These are phyloP conservation scores for Schoenoplectus tabernaemontani DNA, from an alignment of 202 grass and related monocot species.

Conservation along the genomic window DNA sequence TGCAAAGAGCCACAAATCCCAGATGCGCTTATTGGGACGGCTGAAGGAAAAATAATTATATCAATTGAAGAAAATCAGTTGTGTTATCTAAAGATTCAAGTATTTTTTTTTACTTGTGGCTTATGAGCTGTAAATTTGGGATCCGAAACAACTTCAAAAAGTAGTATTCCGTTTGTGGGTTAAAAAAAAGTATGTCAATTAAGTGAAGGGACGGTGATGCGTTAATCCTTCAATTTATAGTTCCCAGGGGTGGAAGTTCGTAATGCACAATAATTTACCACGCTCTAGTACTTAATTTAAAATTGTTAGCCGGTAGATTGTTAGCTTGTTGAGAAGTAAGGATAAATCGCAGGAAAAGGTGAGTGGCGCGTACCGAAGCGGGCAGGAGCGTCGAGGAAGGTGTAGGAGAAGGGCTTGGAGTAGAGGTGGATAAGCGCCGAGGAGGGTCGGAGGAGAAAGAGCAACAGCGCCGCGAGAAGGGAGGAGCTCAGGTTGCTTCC, in stretches of 20 bases:
- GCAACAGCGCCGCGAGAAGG: background rate
- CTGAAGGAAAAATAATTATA: conserved; percentile 21
- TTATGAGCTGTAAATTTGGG: background rate
- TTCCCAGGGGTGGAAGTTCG: background rate
- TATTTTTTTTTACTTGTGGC: background rate
- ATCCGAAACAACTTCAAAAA: background rate
- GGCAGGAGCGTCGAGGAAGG: conserved; percentile 58
- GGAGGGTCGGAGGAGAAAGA: conserved; percentile 30
- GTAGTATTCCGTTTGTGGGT: background rate
- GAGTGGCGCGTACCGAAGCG: conserved; percentile 33
- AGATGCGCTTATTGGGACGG: conserved; percentile 39
- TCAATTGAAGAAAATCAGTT: background rate
- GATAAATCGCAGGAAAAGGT: background rate
- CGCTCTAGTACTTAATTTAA: background rate
- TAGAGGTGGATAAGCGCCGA: conserved; percentile 42
- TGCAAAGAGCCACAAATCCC: conserved; percentile 64
- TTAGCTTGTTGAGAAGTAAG: background rate
- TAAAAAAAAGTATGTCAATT: background rate
- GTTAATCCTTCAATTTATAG: background rate
- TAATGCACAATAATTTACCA: background rate
- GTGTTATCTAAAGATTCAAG: background rate
- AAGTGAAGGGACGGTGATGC: background rate
- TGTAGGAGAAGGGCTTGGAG: conserved; percentile 41
- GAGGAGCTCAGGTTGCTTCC: background rate
- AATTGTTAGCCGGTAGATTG: background rate